phyloP scores from a whole-genome alignment of 352 stramenopile genomes.

The Blastocystis sp. region DNA sequence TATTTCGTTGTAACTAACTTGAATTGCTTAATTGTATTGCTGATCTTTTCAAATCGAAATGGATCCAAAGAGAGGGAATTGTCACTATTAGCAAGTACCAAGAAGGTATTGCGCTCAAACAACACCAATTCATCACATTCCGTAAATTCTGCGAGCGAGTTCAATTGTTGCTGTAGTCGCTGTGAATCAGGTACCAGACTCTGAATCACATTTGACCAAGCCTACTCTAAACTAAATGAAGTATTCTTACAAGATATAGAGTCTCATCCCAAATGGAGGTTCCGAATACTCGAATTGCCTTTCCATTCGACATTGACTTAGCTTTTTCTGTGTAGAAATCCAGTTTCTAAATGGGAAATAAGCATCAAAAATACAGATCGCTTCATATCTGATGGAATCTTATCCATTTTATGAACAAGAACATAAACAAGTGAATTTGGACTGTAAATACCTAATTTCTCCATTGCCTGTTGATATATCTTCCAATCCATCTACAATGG shows the following conservation, averaged over 20 bases:
- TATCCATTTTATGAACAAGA: slow-evolving; percentile 98
- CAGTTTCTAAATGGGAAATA: not conserved
- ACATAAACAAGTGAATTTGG: slow-evolving; percentile 97
- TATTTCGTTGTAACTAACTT: slow-evolving; percentile 74
- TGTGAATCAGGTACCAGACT: slow-evolving; percentile 98
- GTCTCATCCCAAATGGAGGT: slow-evolving; percentile 99
- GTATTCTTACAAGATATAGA: slow-evolving; percentile 83
- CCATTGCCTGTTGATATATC: slow-evolving; percentile 73
- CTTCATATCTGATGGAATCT: slow-evolving; percentile 74
- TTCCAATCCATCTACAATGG: slow-evolving; percentile 70
- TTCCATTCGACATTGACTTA: slow-evolving; percentile 43
- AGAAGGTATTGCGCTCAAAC: slow-evolving; percentile 96
- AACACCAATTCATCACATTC: slow-evolving; percentile 92
- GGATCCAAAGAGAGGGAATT: slow-evolving; percentile 86
- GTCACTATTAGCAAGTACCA: slow-evolving; percentile 93
- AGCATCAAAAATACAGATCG: not conserved
- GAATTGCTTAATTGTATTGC: slow-evolving; percentile 99
- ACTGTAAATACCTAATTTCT: slow-evolving; percentile 96
- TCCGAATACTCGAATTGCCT: slow-evolving; percentile 76
- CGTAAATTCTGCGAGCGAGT: slow-evolving; percentile 93
- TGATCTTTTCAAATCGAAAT: slow-evolving; percentile 98
- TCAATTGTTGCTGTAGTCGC: slow-evolving; percentile 88
- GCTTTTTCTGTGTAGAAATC: slow-evolving; percentile 58
- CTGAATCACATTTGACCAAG: slow-evolving; percentile 98
- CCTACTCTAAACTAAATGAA: slow-evolving; percentile 69